Evolutionary conservation across 805 yeast genomes (phyloP), one percentile per base, ranked within the genome.

Genomic region (Nakazawaea wickerhamii): DNA sequence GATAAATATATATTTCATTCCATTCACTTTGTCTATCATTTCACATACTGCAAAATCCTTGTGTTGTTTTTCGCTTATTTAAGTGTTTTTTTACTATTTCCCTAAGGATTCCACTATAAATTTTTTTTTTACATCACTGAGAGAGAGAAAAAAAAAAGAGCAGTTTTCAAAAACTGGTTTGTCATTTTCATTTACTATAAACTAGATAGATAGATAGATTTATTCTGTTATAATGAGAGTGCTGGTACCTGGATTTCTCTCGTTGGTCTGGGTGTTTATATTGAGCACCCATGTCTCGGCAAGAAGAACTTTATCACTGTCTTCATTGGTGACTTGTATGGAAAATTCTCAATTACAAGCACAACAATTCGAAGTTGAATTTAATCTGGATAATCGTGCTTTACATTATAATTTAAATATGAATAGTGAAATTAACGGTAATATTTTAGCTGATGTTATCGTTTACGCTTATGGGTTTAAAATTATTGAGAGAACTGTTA

Each of bases 391-490:
- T 46, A 77, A 77, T 51, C 60, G 77, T 19, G 72, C 90, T 4
- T 61, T 90, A 47, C 72, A 69, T 44, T 89, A 88, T 58, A 75
- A 80, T 41, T 67, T 89, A 33, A 81, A 81, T 46, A 70, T 89
- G 55, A 73, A 78, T 30, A 76, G 95, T 7, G 82, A 78, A 40
- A 71, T 90, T 47, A 63, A 72, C 38, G 85, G 81, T 22, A 70
- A 80, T 51, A 77, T 90, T 49, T 58, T 58, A 28, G 96, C 95
- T 2, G 75, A 76, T 40, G 68, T 86, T 19, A 77, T 75, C 35
- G 85, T 89, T 11, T 87, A 78, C 55, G 96, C 96, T 4, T 90
- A 88, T 58, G 97, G 97, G 0, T 82, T 89, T 64, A 63, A 68
- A 45, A 73, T 87, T 55, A 80, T 88, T 49, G 61, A 71, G 5